Evolutionary conservation across 495 filamentous ascomycete species (phyloP).

Genomic region (Talaromyces borbonicus): DNA sequence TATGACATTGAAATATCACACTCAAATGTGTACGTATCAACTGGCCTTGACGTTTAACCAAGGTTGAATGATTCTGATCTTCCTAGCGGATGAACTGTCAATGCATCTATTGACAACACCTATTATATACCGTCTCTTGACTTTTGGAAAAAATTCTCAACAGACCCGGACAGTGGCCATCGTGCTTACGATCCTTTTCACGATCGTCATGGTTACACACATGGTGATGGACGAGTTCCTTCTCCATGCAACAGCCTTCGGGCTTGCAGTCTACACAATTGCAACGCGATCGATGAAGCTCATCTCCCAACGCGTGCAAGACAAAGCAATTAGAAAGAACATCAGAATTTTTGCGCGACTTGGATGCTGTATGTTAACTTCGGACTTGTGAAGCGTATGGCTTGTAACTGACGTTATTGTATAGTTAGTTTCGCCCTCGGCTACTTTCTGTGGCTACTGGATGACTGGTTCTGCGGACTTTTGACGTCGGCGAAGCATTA

Average conservation of each 20-base stretch:
- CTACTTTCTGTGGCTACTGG: slow-evolving; percentile 18
- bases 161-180: neutral
- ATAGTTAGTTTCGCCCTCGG: slow-evolving; percentile 18
- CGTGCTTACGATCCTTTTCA: neutral
- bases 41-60: neutral
- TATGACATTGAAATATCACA: slow-evolving; percentile 40
- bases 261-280: slow-evolving; percentile 11
- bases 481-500: slow-evolving; percentile 9
- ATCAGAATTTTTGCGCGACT: too few species aligned
- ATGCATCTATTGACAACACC: neutral
- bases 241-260: slow-evolving; percentile 8
- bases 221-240: neutral
- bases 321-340: slow-evolving; percentile 7
- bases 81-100: neutral
- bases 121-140: neutral
- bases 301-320: slow-evolving; percentile 11
- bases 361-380: too few species aligned
- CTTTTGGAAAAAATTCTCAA: neutral
- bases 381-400: too few species aligned
- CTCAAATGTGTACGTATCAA: slow-evolving; percentile 38
- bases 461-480: slow-evolving; percentile 16
- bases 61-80: neutral
- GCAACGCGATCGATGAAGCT: slow-evolving; percentile 25
- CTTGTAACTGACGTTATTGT: too few species aligned
- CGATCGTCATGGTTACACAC: neutral